Percentiles rank a stretch among this genome's conserved stretches.
phyloP scores from a whole-genome alignment of 2,329 filamentous ascomycete genomes.

The Diaporthe citrichinensis region DNA sequence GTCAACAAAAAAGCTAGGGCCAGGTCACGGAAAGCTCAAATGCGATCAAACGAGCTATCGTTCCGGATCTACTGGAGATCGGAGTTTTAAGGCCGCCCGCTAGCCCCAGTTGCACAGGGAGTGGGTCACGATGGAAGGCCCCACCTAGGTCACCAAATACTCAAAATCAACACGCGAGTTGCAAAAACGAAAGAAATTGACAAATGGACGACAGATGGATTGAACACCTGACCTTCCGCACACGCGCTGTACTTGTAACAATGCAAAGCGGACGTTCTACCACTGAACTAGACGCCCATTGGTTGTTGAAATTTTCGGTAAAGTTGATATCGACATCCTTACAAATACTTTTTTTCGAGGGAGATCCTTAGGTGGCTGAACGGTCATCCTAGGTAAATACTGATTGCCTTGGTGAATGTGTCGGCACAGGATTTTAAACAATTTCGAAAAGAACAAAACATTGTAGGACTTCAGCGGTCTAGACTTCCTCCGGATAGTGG shows the following conservation, averaged over 20 bases:
- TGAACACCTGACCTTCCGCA: constrained; percentile 31
- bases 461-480: too few species aligned
- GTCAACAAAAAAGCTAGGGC: not conserved
- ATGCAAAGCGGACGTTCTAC: constrained; percentile 36
- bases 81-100: not conserved
- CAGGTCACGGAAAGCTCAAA: too few species aligned
- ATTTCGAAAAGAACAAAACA: not conserved
- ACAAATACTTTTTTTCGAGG: not conserved
- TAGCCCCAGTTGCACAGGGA: not conserved
- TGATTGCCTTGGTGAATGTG: too few species aligned
- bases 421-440: too few species aligned
- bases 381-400: not conserved
- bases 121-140: not conserved
- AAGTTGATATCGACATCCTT: not conserved
- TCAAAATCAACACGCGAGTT: not conserved
- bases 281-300: constrained; percentile 33
- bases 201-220: constrained; percentile 30
- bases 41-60: too few species aligned
- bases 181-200: constrained; percentile 6
- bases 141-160: not conserved
- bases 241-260: not conserved
- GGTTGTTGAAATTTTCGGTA: not conserved
- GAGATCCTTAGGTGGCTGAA: not conserved
- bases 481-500: too few species aligned
- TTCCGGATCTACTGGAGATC: too few species aligned